A percentile compares a stretch with the other conserved stretches of the same genome.
Conservation (phyloP, 2,329 filamentous ascomycete genomes). For the Thelonectria rubi region DNA sequence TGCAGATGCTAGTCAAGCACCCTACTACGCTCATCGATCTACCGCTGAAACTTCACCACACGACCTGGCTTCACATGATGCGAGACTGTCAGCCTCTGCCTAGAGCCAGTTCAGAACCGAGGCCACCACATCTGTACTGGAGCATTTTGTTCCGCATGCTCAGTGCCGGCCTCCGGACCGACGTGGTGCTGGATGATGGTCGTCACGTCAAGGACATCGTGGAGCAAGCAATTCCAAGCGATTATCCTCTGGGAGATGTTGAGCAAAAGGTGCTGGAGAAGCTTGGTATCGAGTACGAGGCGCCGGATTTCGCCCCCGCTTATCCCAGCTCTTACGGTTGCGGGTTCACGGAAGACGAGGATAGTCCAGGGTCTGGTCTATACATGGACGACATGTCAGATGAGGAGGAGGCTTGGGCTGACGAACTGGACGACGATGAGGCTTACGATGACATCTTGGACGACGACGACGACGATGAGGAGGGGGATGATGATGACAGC, state of each 20-base stretch:
- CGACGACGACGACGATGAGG: background rate
- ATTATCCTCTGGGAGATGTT: conserved; percentile 30
- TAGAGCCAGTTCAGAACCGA: background rate
- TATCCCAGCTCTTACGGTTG: background rate
- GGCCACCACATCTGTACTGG: conserved; percentile 38
- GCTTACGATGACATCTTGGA: conserved; percentile 23
- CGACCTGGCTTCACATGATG: conserved; percentile 39
- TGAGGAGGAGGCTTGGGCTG: conserved; percentile 16
- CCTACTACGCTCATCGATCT: conserved; percentile 33
- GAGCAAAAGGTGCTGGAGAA: conserved; percentile 39
- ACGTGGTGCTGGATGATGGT: conserved; percentile 35
- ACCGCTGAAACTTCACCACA: conserved; percentile 33
- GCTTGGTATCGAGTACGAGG: conserved; percentile 38
- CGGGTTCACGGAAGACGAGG: background rate
- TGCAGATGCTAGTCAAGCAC: conserved; percentile 40
- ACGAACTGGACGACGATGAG: conserved; percentile 34
- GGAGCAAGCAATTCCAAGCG: conserved; percentile 34
- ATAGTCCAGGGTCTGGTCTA: background rate
- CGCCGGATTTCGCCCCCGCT: conserved; percentile 16
- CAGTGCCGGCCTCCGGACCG: conserved; percentile 38
- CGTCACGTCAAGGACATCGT: conserved; percentile 35
- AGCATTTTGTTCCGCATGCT: conserved; percentile 37
- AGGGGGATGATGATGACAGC: background rate
- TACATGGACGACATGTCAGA: conserved; percentile 17
- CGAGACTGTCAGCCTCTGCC: conserved; percentile 12